phyloP scores from a whole-genome alignment of 2,329 filamentous ascomycete genomes.

The Ilyonectria mors-panacis region DNA sequence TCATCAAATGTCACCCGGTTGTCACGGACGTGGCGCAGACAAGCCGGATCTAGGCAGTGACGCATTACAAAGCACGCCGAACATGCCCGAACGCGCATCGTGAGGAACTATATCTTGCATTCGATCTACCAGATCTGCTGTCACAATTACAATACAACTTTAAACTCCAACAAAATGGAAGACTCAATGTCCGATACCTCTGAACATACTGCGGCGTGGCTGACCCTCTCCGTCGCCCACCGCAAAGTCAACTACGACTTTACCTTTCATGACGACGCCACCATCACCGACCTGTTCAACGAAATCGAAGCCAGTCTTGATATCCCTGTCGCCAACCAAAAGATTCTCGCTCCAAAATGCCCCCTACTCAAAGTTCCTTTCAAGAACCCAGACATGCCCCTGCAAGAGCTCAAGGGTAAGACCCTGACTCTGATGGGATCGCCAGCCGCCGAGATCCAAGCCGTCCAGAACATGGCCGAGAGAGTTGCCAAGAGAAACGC shows the following conservation, averaged over 20 bases:
- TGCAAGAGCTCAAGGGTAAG: conserved; percentile 66
- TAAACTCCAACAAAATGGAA: not conserved
- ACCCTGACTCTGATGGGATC: conserved; percentile 78
- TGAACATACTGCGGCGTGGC: conserved; percentile 40
- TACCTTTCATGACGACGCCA: conserved; percentile 61
- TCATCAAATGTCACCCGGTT: conserved; percentile 1
- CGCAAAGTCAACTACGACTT: conserved; percentile 63
- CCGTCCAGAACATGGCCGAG: conserved; percentile 65
- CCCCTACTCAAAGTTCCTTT: conserved; percentile 77
- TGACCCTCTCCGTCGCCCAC: conserved; percentile 63
- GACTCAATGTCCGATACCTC: conserved; percentile 38
- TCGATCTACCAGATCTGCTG: conserved; percentile 15
- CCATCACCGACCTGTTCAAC: conserved; percentile 71
- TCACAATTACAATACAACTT: not conserved
- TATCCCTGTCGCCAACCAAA: conserved; percentile 76
- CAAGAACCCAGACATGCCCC: conserved; percentile 67
- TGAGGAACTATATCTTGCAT: conserved; percentile 27
- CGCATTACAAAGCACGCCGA: conserved; percentile 61
- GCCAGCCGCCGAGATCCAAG: conserved; percentile 71
- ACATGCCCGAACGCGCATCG: conserved; percentile 41
- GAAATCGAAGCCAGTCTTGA: conserved; percentile 69
- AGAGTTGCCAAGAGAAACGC: conserved; percentile 64
- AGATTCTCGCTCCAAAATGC: conserved; percentile 76
- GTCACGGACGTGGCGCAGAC: conserved; percentile 2
- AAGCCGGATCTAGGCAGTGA: conserved; percentile 44